Conservation (phyloP, 2,329 filamentous ascomycete species). For the Penicillium sp. region DNA sequence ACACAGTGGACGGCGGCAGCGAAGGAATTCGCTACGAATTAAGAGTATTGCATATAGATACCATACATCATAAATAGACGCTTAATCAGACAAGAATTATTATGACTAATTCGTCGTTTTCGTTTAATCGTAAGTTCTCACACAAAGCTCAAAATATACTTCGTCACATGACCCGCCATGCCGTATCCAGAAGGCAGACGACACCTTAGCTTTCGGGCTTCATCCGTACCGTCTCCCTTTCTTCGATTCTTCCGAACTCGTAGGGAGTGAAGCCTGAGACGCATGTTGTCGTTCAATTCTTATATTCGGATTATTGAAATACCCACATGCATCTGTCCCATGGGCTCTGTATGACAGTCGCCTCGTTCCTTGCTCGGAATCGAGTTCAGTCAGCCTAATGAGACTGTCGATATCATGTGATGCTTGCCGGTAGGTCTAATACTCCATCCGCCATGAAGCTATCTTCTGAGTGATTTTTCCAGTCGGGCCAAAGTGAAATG, state of each 20-base stretch:
- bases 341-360: background rate
- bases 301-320: background rate
- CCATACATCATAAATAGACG: background rate
- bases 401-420: slow-evolving; percentile 38
- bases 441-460: background rate
- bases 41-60: background rate
- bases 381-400: slow-evolving; percentile 20
- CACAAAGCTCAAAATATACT: background rate
- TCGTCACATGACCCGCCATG: background rate
- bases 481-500: slow-evolving; percentile 40
- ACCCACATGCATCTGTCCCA: background rate
- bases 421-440: slow-evolving; percentile 29
- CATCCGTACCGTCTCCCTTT: background rate
- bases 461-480: background rate
- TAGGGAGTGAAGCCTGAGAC: background rate
- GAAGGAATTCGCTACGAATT: slow-evolving; percentile 6
- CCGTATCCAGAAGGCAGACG: background rate
- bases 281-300: background rate
- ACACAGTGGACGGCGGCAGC: slow-evolving; percentile 25
- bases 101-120: background rate
- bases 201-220: background rate
- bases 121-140: background rate
- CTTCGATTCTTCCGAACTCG: background rate
- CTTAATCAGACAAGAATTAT: background rate
- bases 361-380: background rate